phyloP scores from a whole-genome alignment of 495 filamentous ascomycete genomes.

The Penicillium diatomitis region DNA sequence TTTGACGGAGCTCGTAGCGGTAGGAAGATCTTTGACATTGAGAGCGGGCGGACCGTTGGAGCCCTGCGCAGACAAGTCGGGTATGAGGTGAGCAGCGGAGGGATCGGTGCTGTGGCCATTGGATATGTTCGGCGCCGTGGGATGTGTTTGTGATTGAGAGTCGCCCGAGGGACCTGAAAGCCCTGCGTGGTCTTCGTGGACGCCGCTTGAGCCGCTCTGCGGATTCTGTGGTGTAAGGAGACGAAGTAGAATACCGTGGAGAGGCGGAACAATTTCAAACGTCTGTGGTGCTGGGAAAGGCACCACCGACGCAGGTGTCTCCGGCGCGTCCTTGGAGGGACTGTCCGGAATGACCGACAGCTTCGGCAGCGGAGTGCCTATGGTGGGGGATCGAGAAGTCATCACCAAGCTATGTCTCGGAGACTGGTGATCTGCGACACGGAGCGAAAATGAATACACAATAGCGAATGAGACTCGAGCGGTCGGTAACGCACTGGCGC shows the following conservation, averaged over 20 bases:
- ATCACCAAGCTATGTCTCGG: constrained; percentile 13
- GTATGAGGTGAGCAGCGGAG: constrained; percentile 15
- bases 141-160: constrained; percentile 21
- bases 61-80: constrained; percentile 19
- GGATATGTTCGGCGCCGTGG: constrained; percentile 12
- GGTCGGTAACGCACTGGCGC: too few species aligned
- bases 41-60: constrained; percentile 39
- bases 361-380: constrained; percentile 30
- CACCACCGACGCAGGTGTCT: constrained; percentile 38
- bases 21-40: constrained; percentile 67
- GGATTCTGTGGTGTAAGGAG: constrained; percentile 41
- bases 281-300: constrained; percentile 47
- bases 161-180: constrained; percentile 13
- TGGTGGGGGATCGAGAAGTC: constrained; percentile 32
- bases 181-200: constrained; percentile 16
- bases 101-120: constrained; percentile 11
- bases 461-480: too few species aligned
- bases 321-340: constrained; percentile 29
- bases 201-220: constrained; percentile 9
- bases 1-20: constrained; percentile 63
- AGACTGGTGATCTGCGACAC: constrained; percentile 6
- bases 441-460: too few species aligned
- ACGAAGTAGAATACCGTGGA: constrained; percentile 67
- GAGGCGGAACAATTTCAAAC: constrained; percentile 77
- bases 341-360: constrained; percentile 34